phyloP scores from a whole-genome alignment of 2,329 filamentous ascomycete genomes.

The Ceratocystis cacaofunesta region DNA sequence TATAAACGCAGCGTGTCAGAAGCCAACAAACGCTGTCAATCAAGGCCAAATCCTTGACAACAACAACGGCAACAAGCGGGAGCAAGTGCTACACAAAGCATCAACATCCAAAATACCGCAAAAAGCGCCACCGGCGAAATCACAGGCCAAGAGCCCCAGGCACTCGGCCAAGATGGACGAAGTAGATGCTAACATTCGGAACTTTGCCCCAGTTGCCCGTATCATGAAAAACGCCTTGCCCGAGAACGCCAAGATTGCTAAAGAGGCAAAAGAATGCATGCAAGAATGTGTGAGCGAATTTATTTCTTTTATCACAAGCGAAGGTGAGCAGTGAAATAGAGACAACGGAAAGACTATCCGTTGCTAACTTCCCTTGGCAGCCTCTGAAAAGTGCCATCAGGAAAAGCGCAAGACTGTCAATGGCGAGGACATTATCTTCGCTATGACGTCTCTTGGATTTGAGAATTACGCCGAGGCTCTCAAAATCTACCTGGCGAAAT shows the following conservation, averaged over 20 bases:
- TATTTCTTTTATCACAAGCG: constrained; percentile 98
- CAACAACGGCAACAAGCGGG: not conserved
- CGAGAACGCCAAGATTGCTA: constrained; percentile 97
- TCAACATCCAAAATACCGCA: not conserved
- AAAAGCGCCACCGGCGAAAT: not conserved
- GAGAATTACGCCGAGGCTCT: constrained; percentile 97
- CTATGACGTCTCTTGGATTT: constrained; percentile 96
- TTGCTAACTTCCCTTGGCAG: constrained; percentile 32
- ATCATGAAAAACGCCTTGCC: constrained; percentile 98
- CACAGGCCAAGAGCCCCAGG: not conserved
- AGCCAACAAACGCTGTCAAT: not conserved
- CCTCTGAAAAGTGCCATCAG: constrained; percentile 97
- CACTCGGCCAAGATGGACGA: constrained; percentile 4
- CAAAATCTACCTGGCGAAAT: constrained; percentile 95
- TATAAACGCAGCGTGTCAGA: not conserved
- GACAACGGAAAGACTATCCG: not conserved
- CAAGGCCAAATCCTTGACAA: not conserved
- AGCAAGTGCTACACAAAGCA: not conserved
- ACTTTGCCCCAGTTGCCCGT: constrained; percentile 88
- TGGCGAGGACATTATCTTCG: constrained; percentile 94
- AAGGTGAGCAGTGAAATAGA: constrained; percentile 49
- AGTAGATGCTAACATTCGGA: constrained; percentile 81
- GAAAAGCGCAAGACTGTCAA: constrained; percentile 99
- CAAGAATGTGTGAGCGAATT: constrained; percentile 99
- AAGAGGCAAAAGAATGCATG: constrained; percentile 99